phyloP scores from a whole-genome alignment of 371 early-diverging fungal species.

The Funneliformis caledonium region DNA sequence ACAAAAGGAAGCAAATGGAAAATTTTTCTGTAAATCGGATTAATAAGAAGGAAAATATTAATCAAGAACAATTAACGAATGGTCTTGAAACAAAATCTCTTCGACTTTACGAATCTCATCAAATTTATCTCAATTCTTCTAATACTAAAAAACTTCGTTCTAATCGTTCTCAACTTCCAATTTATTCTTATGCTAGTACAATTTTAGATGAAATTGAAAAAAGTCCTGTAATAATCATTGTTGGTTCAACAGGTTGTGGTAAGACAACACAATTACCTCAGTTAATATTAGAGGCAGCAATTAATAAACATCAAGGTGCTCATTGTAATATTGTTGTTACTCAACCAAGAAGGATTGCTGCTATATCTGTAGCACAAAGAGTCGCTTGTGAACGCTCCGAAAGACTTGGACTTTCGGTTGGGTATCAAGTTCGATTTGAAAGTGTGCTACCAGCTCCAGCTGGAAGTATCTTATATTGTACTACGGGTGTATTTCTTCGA shows the following conservation, averaged over 20 bases:
- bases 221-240: constrained; percentile 63
- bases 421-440: constrained; percentile 74
- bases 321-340: constrained; percentile 71
- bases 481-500: constrained; percentile 65
- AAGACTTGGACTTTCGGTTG: constrained; percentile 54
- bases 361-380: constrained; percentile 79
- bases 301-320: constrained; percentile 44
- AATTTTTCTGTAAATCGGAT: constrained; percentile 2
- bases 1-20: constrained; percentile 5
- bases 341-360: constrained; percentile 87
- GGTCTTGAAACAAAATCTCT: constrained; percentile 42
- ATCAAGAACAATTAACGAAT: not conserved
- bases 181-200: constrained; percentile 45
- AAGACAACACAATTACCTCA: constrained; percentile 84
- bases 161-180: constrained; percentile 45
- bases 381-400: constrained; percentile 72
- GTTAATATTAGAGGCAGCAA: constrained; percentile 62
- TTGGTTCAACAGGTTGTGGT: constrained; percentile 85
- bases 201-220: constrained; percentile 59
- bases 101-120: constrained; percentile 42
- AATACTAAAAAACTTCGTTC: constrained; percentile 43
- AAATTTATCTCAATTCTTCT: constrained; percentile 44
- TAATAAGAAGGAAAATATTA: constrained; percentile 5
- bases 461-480: constrained; percentile 60
- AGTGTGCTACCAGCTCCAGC: constrained; percentile 50